Conservation (phyloP, 1,139 yeast genomes). For the Scheffersomyces titani region DNA sequence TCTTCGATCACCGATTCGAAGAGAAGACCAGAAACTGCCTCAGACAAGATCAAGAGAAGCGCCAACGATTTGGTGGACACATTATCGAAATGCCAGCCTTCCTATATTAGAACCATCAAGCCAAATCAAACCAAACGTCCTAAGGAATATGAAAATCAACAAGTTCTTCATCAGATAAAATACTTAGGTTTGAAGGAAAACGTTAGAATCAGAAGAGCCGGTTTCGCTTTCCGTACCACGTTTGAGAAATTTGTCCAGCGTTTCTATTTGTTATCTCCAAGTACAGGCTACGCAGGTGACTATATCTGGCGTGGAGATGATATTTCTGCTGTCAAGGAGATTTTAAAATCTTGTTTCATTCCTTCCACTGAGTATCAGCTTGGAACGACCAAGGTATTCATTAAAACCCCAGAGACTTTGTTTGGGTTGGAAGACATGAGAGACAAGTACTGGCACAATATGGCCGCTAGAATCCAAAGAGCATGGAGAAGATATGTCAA, state of each 20-base stretch:
- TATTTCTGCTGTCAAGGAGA: conserved; percentile 75
- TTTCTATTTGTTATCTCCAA: conserved; percentile 82
- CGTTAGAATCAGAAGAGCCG: conserved; percentile 97
- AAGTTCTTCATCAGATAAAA: conserved; percentile 93
- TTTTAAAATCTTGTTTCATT: conserved; percentile 76
- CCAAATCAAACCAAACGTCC: conserved; percentile 96
- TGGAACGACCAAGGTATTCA: conserved; percentile 93
- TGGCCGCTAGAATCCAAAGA: conserved; percentile 97
- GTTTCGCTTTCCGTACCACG: conserved; percentile 96
- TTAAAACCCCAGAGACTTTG: conserved; percentile 95
- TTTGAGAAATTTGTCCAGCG: conserved; percentile 97
- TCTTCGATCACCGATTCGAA: conserved; percentile 70
- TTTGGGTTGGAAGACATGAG: conserved; percentile 96
- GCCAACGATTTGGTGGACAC: conserved; percentile 93
- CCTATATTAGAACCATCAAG: conserved; percentile 96
- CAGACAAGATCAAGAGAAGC: conserved; percentile 89
- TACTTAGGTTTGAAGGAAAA: conserved; percentile 96
- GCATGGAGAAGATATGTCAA: conserved; percentile 90
- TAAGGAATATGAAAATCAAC: conserved; percentile 82
- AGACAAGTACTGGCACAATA: conserved; percentile 96
- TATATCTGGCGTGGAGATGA: conserved; percentile 93
- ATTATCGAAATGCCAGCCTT: conserved; percentile 85
- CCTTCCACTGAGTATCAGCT: conserved; percentile 84
- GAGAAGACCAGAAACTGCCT: conserved; percentile 94
- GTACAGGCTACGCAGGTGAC: conserved; percentile 97